Percentiles rank a stretch among this genome's conserved stretches.
These are phyloP conservation scores for Amaranthus hypochondriacus DNA, from an alignment of 148 eudicot genomes.

Conservation along the genomic window DNA sequence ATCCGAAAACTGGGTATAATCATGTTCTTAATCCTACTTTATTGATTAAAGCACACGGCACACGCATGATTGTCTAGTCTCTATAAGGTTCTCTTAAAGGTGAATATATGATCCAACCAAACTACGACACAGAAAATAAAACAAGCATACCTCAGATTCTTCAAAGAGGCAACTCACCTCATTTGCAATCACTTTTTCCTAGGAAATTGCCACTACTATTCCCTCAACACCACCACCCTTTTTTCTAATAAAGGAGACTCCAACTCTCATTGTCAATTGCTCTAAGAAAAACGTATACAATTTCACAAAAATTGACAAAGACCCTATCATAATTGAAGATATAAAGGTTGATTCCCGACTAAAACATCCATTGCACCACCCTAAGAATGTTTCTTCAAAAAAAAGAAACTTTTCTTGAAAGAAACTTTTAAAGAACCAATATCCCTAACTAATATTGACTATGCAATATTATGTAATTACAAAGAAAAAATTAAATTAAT, in stretches of 20 bases:
- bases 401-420: neutral
- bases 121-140: neutral
- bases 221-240: neutral
- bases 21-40: neutral
- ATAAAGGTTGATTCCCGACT: too few species aligned
- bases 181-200: neutral
- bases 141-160: neutral
- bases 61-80: too few species aligned
- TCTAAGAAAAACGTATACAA: too few species aligned
- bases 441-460: neutral
- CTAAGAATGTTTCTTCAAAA: neutral
- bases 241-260: too few species aligned
- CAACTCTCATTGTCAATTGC: neutral
- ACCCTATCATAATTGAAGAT: too few species aligned
- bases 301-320: too few species aligned
- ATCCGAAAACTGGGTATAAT: neutral
- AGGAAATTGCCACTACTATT: neutral
- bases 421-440: neutral
- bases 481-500: too few species aligned
- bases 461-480: too few species aligned
- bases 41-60: too few species aligned
- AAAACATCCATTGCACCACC: too few species aligned
- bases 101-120: too few species aligned
- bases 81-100: too few species aligned
- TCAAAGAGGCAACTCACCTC: neutral